A percentile compares a stretch with the other conserved stretches of the same genome.
Conservation (phyloP, 164 flowering plant species). For the Piper betle region DNA sequence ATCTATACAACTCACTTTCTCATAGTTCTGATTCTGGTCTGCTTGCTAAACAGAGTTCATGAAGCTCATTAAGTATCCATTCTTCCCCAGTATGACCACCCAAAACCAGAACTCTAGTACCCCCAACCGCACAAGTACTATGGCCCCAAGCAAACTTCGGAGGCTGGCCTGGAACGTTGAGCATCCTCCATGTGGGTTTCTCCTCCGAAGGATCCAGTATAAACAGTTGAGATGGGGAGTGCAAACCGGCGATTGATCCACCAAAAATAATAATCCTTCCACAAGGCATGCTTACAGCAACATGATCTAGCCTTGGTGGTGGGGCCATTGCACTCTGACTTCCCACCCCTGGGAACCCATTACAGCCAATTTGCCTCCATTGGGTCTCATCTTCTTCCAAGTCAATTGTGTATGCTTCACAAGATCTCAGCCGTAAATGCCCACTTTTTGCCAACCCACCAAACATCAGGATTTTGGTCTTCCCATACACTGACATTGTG, state of each 20-base stretch:
- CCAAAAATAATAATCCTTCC: slow-evolving; percentile 76
- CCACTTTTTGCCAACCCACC: slow-evolving; percentile 88
- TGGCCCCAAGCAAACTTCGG: slow-evolving; percentile 93
- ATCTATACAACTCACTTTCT: not conserved
- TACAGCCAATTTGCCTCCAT: slow-evolving; percentile 67
- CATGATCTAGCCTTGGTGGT: slow-evolving; percentile 87
- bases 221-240: slow-evolving; percentile 80
- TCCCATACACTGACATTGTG: slow-evolving; percentile 71
- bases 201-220: slow-evolving; percentile 77
- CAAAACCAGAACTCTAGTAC: slow-evolving; percentile 67
- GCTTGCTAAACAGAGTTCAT: slow-evolving; percentile 72
- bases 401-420: slow-evolving; percentile 74
- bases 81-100: slow-evolving; percentile 85
- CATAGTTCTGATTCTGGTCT: slow-evolving; percentile 36
- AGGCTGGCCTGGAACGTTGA: slow-evolving; percentile 77
- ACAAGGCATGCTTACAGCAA: slow-evolving; percentile 84
- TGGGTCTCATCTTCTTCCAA: slow-evolving; percentile 52
- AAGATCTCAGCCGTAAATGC: slow-evolving; percentile 52
- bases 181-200: slow-evolving; percentile 74
- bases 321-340: slow-evolving; percentile 52
- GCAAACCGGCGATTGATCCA: slow-evolving; percentile 77
- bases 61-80: slow-evolving; percentile 76
- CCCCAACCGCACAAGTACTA: slow-evolving; percentile 84
- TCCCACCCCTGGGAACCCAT: slow-evolving; percentile 31
- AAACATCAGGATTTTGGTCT: slow-evolving; percentile 70